These are phyloP conservation scores for Carex littledalei DNA, from an alignment of 176 grass and related monocot species.

Conservation along the genomic window DNA sequence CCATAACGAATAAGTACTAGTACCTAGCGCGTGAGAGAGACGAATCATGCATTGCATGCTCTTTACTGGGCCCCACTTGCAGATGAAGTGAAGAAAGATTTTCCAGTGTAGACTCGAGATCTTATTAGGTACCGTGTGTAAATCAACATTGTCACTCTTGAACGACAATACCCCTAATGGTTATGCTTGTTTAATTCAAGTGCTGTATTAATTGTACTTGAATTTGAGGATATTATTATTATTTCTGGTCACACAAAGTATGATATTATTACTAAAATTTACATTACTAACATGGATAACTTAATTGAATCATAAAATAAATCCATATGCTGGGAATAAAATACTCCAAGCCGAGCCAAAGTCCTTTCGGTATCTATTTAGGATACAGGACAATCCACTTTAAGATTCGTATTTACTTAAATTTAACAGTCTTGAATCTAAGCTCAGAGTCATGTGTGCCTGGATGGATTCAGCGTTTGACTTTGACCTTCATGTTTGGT, in stretches of 20 bases:
- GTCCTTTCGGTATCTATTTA: too few relatives aligned
- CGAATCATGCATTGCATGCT: conserved; percentile 20
- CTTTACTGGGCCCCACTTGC: conserved; percentile 7
- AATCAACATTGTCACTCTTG: background rate
- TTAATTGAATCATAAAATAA: too few relatives aligned
- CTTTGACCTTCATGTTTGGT: background rate
- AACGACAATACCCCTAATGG: background rate
- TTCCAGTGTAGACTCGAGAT: background rate
- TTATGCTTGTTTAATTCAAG: background rate
- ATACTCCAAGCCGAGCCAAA: background rate
- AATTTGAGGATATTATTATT: background rate
- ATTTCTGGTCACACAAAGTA: background rate
- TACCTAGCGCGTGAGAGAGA: conserved; percentile 21
- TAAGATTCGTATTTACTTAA: too few relatives aligned
- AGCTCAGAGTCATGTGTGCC: background rate
- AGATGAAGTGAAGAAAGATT: background rate
- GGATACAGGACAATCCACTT: too few relatives aligned
- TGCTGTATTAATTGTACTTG: background rate
- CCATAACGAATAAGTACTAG: conserved; percentile 12
- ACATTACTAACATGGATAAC: too few relatives aligned
- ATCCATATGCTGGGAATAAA: background rate
- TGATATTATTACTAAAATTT: background rate
- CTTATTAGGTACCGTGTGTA: conserved; percentile 12
- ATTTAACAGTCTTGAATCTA: too few relatives aligned
- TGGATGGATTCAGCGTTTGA: background rate